Percentiles rank a stretch among this genome's conserved stretches.
phyloP scores from a whole-genome alignment of 345 rosid species.

The Hibiscus trionum region DNA sequence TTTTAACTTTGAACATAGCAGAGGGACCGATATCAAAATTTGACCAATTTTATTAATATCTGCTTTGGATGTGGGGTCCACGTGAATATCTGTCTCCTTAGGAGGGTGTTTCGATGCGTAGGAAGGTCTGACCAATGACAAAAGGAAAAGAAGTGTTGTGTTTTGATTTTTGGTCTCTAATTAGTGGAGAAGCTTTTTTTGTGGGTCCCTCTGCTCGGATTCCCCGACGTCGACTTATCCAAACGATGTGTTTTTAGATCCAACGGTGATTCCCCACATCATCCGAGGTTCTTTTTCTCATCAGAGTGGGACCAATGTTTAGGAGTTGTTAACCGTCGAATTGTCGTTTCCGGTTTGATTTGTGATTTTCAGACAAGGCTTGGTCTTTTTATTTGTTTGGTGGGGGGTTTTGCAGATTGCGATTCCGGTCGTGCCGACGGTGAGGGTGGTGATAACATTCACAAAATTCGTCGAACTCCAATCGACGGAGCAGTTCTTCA shows the following conservation, averaged over 20 bases:
- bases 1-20: no score
- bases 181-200: constrained; percentile 21
- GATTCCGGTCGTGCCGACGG: constrained; percentile 95
- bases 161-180: neutral
- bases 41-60: neutral
- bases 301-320: no score
- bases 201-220: no score
- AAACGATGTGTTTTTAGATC: constrained; percentile 2
- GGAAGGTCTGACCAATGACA: neutral
- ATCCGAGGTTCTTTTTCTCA: constrained; percentile 14
- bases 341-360: neutral
- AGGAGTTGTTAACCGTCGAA: no score
- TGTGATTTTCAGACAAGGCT: neutral
- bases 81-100: neutral
- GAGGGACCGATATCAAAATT: no score
- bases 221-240: constrained; percentile 18
- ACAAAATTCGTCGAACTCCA: constrained; percentile 83
- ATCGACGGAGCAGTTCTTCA: constrained; percentile 72
- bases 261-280: constrained; percentile 12
- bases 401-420: constrained; percentile 52
- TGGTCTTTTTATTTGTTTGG: neutral
- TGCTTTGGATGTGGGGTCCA: constrained; percentile 8
- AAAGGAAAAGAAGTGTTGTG: neutral
- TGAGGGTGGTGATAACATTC: constrained; percentile 88
- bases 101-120: constrained; percentile 15